These are phyloP conservation scores for Candida nonsorbophila DNA, from an alignment of 805 yeast genomes.

Conservation along the genomic window DNA sequence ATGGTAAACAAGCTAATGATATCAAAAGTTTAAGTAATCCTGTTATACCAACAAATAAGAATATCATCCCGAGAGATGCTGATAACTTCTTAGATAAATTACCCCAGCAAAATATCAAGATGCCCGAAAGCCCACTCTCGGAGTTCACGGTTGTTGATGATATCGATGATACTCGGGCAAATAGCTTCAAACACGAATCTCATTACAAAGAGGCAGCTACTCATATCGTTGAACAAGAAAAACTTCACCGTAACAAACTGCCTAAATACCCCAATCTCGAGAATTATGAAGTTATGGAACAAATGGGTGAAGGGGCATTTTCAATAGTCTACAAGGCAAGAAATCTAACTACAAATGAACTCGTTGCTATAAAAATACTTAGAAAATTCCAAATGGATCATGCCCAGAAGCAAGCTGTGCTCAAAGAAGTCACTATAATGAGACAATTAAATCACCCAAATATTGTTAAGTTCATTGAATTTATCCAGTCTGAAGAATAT, in stretches of 20 bases:
- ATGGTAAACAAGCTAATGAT: slow-evolving; percentile 55
- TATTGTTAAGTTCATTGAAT: slow-evolving; percentile 60
- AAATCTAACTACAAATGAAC: slow-evolving; percentile 28
- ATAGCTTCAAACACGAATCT: too few species aligned
- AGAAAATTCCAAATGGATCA: slow-evolving; percentile 63
- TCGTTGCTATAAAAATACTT: slow-evolving; percentile 56
- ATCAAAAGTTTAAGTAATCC: too few species aligned
- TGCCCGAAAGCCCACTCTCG: too few species aligned
- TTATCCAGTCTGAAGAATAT: slow-evolving; percentile 54
- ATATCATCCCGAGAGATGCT: not conserved
- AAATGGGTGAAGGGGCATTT: slow-evolving; percentile 81
- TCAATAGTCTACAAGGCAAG: slow-evolving; percentile 65
- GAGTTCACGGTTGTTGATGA: too few species aligned
- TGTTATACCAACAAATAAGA: not conserved
- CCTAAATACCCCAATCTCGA: slow-evolving; percentile 32
- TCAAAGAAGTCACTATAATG: slow-evolving; percentile 77
- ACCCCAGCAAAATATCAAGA: too few species aligned
- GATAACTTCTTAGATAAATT: too few species aligned
- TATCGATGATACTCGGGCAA: too few species aligned
- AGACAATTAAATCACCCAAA: slow-evolving; percentile 60
- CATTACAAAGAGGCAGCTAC: slow-evolving; percentile 21
- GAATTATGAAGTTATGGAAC: slow-evolving; percentile 39
- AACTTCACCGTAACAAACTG: slow-evolving; percentile 14
- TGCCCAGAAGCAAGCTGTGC: slow-evolving; percentile 60
- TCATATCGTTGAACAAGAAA: slow-evolving; percentile 33